These are phyloP conservation scores for Aschersonia sp. DNA, from an alignment of 2,329 filamentous ascomycete species.

Conservation along the genomic window DNA sequence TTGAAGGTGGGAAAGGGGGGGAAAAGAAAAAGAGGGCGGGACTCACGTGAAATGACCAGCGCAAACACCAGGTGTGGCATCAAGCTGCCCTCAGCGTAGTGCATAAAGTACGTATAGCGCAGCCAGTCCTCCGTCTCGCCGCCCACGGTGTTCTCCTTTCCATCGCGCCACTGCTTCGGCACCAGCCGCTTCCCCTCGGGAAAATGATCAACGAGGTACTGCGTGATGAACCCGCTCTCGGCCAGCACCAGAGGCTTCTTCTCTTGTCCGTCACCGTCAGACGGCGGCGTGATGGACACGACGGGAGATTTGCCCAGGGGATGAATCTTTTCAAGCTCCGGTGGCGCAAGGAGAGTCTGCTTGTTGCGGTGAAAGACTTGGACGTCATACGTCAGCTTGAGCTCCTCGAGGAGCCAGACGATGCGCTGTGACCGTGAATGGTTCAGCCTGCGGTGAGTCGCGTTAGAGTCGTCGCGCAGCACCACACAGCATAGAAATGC, in stretches of 20 bases:
- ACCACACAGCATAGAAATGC: background rate
- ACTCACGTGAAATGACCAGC: slow-evolving; percentile 41
- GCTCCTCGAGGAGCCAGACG: slow-evolving; percentile 74
- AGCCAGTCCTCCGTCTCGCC: slow-evolving; percentile 48
- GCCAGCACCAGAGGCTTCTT: slow-evolving; percentile 47
- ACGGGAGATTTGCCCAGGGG: slow-evolving; percentile 79
- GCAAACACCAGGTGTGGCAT: slow-evolving; percentile 57
- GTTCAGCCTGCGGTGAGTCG: slow-evolving; percentile 50
- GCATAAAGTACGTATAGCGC: slow-evolving; percentile 55
- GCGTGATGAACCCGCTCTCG: slow-evolving; percentile 67
- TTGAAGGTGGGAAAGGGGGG: background rate
- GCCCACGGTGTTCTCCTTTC: slow-evolving; percentile 40
- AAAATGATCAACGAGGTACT: slow-evolving; percentile 64
- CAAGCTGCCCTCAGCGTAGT: slow-evolving; percentile 74
- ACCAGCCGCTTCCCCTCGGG: slow-evolving; percentile 28
- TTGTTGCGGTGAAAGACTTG: slow-evolving; percentile 60
- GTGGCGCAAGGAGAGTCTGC: slow-evolving; percentile 52
- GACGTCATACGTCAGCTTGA: slow-evolving; percentile 65
- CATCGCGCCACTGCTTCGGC: slow-evolving; percentile 39
- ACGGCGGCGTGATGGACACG: slow-evolving; percentile 44
- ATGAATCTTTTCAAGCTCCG: slow-evolving; percentile 63
- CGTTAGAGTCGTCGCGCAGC: background rate
- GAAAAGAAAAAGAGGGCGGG: background rate
- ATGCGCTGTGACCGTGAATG: slow-evolving; percentile 71
- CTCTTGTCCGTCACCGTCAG: slow-evolving; percentile 11